Percentiles rank a stretch among this genome's conserved stretches.
phyloP scores from a whole-genome alignment of 2,329 filamentous ascomycete species.

The Xylariaceae sp. region DNA sequence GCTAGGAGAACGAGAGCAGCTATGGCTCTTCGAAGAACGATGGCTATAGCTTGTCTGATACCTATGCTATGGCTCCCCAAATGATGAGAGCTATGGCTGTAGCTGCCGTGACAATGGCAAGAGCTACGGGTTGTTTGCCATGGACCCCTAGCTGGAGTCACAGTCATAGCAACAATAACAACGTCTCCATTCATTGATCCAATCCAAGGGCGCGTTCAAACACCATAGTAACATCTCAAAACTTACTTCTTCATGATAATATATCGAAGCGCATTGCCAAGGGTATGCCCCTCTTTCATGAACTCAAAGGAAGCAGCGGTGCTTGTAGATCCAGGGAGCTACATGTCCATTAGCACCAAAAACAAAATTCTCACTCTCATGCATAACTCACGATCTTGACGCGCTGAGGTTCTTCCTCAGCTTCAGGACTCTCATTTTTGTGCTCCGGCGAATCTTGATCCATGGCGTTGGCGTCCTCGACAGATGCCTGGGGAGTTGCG shows the following conservation, averaged over 20 bases:
- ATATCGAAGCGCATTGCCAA: slow-evolving; percentile 90
- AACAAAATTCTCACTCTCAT: too few relatives aligned
- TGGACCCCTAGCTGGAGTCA: too few relatives aligned
- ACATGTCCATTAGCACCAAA: background rate
- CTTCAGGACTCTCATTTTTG: slow-evolving; percentile 37
- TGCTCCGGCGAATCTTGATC: slow-evolving; percentile 30
- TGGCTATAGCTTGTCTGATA: too few relatives aligned
- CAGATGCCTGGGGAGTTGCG: slow-evolving; percentile 29
- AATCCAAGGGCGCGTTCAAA: too few relatives aligned
- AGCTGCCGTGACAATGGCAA: too few relatives aligned
- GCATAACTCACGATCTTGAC: slow-evolving; percentile 57
- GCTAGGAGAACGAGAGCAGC: too few relatives aligned
- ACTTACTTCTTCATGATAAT: slow-evolving; percentile 98
- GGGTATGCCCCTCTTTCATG: slow-evolving; percentile 86
- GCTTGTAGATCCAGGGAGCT: slow-evolving; percentile 83
- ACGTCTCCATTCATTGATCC: too few relatives aligned
- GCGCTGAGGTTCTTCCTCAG: slow-evolving; percentile 52
- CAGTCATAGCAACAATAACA: too few relatives aligned
- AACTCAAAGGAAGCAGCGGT: slow-evolving; percentile 95
- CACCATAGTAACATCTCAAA: background rate
- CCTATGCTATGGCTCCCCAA: too few relatives aligned
- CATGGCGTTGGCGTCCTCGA: slow-evolving; percentile 37
- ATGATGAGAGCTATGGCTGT: too few relatives aligned
- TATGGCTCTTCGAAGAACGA: too few relatives aligned
- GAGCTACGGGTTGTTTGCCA: too few relatives aligned